Conservation (phyloP, 1,284 basidiomycete genomes). For the Mrakiaceae sp. region DNA sequence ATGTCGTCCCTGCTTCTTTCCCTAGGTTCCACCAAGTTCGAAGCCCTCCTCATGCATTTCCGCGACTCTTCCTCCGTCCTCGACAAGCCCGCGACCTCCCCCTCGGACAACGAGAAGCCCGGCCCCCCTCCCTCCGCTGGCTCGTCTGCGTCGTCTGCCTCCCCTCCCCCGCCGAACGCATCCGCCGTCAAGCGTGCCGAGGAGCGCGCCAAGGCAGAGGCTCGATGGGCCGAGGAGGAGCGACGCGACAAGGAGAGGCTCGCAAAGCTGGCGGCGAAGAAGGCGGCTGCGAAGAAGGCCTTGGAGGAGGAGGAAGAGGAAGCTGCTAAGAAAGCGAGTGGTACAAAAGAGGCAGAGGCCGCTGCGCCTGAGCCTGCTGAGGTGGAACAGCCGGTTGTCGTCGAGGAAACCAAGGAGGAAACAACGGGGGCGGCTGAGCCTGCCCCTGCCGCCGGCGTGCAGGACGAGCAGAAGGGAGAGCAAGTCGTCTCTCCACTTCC, state of each 20-base stretch:
- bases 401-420: not conserved
- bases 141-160: conserved; percentile 10
- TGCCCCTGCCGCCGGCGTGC: not conserved
- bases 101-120: not conserved
- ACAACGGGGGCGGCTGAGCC: not conserved
- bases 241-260: conserved; percentile 26
- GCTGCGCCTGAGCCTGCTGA: not conserved
- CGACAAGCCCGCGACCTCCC: not conserved
- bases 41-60: conserved; percentile 31
- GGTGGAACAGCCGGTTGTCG: not conserved
- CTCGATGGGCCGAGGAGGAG: conserved; percentile 27
- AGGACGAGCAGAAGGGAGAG: not conserved
- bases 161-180: conserved; percentile 18
- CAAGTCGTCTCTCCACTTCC: too few species aligned
- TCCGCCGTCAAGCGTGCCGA: conserved; percentile 21
- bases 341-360: not conserved
- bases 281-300: conserved; percentile 1
- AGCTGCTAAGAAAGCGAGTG: not conserved
- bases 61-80: conserved; percentile 20
- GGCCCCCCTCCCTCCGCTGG: not conserved
- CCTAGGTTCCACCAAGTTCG: conserved; percentile 33
- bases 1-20: not conserved
- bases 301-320: not conserved
- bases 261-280: conserved; percentile 24
- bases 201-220: conserved; percentile 24